phyloP scores from a whole-genome alignment of 2,329 filamentous ascomycete genomes.

The Pseudocercospora musae region DNA sequence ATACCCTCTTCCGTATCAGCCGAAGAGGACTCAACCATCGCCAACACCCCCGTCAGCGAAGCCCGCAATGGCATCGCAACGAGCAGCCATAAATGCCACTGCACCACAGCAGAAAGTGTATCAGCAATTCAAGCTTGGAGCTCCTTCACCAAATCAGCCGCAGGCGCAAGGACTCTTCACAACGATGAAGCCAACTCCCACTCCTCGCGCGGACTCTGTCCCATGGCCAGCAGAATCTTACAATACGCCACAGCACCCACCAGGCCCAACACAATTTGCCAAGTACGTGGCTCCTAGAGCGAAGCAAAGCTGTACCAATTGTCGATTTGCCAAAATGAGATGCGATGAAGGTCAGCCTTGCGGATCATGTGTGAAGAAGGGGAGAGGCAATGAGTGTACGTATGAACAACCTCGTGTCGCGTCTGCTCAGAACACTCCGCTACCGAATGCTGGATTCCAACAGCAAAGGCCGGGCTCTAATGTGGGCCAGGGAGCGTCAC shows the following conservation, averaged over 20 bases:
- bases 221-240: constrained; percentile 6
- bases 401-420: constrained; percentile 10
- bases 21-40: constrained; percentile 9
- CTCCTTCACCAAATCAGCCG: background rate
- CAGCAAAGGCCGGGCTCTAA: background rate
- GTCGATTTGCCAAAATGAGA: constrained; percentile 7
- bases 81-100: background rate
- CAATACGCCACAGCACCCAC: background rate
- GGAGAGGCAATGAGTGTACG: constrained; percentile 8
- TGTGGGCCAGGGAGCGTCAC: background rate
- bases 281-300: background rate
- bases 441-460: background rate
- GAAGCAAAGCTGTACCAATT: constrained; percentile 11
- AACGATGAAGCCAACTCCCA: constrained; percentile 22
- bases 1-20: constrained; percentile 27
- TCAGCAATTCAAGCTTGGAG: constrained; percentile 1
- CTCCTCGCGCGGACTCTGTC: background rate
- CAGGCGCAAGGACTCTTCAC: constrained; percentile 24
- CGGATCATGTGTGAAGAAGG: constrained; percentile 12
- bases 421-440: background rate
- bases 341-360: constrained; percentile 22
- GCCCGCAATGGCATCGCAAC: background rate
- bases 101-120: constrained; percentile 4
- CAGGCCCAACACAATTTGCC: constrained; percentile 1
- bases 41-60: background rate